phyloP scores from a whole-genome alignment of 805 yeast genomes.

The Yarrowia sp. region DNA sequence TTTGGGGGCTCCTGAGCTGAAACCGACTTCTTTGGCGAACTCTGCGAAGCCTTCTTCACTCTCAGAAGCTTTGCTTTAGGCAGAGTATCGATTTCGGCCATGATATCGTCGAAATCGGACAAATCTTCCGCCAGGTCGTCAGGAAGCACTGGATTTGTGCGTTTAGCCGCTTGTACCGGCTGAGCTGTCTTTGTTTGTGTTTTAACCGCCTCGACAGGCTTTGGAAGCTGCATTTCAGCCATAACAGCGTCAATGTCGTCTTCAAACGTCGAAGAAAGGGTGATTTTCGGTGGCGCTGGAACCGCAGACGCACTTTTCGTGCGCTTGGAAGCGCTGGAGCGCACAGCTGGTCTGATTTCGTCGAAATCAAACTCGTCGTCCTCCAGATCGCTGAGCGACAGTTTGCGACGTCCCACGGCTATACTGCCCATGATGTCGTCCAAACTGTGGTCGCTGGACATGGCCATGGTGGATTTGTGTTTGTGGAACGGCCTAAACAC shows the following conservation, averaged over 20 bases:
- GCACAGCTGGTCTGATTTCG: not conserved
- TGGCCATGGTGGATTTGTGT: conserved; percentile 14
- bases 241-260: conserved; percentile 29
- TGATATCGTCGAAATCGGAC: conserved; percentile 1
- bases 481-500: not conserved
- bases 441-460: conserved; percentile 20
- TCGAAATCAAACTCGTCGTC: conserved; percentile 6
- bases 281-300: not conserved
- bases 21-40: not conserved
- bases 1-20: not conserved
- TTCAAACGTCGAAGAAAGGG: conserved; percentile 7
- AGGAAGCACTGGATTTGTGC: no score
- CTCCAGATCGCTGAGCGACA: conserved; percentile 1
- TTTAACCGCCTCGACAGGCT: not conserved
- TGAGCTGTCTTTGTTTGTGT: not conserved
- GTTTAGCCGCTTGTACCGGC: no score
- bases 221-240: conserved; percentile 8
- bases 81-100: not conserved
- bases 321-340: not conserved
- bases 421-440: conserved; percentile 31
- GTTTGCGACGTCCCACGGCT: conserved; percentile 6
- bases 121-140: not conserved
- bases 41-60: not conserved
- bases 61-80: not conserved
- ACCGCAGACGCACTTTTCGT: not conserved